These are phyloP conservation scores for Coemansia sp. DNA, from an alignment of 192 early-diverging fungal species.

Conservation along the genomic window DNA sequence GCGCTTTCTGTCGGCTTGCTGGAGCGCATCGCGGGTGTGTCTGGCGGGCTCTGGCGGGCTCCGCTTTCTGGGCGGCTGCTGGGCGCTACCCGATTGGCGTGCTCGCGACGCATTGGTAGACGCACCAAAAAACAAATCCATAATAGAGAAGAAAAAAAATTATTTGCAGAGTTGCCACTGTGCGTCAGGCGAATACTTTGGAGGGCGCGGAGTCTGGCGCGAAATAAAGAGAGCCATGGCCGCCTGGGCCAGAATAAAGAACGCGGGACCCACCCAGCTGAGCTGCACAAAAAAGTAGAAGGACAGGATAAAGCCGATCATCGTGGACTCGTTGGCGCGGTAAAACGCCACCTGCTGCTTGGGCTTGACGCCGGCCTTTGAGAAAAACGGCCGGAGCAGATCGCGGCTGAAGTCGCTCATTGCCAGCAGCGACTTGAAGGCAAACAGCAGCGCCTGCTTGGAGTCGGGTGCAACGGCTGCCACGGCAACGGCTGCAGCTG, in stretches of 20 bases:
- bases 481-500: slow-evolving; percentile 20
- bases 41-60: not conserved
- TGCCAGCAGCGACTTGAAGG: slow-evolving; percentile 49
- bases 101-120: slow-evolving; percentile 8
- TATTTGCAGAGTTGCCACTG: slow-evolving; percentile 20
- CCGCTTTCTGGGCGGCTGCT: not conserved
- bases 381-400: slow-evolving; percentile 43
- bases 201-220: slow-evolving; percentile 24
- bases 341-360: slow-evolving; percentile 42
- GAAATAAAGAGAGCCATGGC: slow-evolving; percentile 45
- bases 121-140: slow-evolving; percentile 52
- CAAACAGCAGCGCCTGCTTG: slow-evolving; percentile 24
- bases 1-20: slow-evolving; percentile 7
- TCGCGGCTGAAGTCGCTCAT: slow-evolving; percentile 48
- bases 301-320: slow-evolving; percentile 43
- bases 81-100: slow-evolving; percentile 19
- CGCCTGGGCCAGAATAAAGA: slow-evolving; percentile 44
- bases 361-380: slow-evolving; percentile 40
- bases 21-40: not conserved
- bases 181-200: slow-evolving; percentile 28
- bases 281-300: slow-evolving; percentile 50
- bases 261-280: slow-evolving; percentile 49
- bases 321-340: slow-evolving; percentile 28
- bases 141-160: slow-evolving; percentile 4
- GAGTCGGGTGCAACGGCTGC: slow-evolving; percentile 33